Evolutionary conservation across 306 rosid genomes (phyloP).

Genomic region (Comarum palustre): DNA sequence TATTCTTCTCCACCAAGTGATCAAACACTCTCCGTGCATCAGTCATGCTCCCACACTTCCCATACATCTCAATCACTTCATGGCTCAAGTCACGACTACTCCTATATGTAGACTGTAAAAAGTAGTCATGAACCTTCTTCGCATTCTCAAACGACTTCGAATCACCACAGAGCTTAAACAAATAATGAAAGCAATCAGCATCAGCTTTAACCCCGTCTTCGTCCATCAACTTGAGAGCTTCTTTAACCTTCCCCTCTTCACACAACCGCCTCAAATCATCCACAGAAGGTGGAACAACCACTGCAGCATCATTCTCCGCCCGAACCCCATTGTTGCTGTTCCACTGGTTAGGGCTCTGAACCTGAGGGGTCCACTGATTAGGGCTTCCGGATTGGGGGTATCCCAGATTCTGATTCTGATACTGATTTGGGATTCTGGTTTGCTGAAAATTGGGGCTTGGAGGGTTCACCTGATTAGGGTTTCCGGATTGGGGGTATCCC

Average conservation of each 20-base stretch:
- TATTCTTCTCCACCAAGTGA: slow-evolving; percentile 61
- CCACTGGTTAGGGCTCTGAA: slow-evolving; percentile 23
- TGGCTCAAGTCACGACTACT: slow-evolving; percentile 50
- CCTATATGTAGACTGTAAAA: slow-evolving; percentile 68
- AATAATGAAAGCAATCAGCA: slow-evolving; percentile 46
- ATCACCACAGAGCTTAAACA: slow-evolving; percentile 58
- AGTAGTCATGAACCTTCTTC: slow-evolving; percentile 69
- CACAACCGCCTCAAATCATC: slow-evolving; percentile 56
- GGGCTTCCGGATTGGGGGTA: slow-evolving; percentile 29
- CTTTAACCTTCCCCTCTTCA: slow-evolving; percentile 60
- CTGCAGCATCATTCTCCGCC: slow-evolving; percentile 28
- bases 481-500: no score
- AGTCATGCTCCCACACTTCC: slow-evolving; percentile 67
- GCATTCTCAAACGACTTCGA: slow-evolving; percentile 67
- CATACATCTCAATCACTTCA: slow-evolving; percentile 75
- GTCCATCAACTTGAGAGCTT: slow-evolving; percentile 62
- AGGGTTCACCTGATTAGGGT: no score
- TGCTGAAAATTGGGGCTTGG: no score
- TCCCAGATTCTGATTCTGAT: slow-evolving; percentile 11
- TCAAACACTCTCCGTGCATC: slow-evolving; percentile 88
- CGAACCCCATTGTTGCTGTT: slow-evolving; percentile 37
- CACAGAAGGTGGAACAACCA: slow-evolving; percentile 33
- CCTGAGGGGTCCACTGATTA: slow-evolving; percentile 37
- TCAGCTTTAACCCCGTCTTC: slow-evolving; percentile 74
- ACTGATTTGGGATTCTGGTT: no score